Evolutionary conservation across 495 filamentous ascomycete species (phyloP), one percentile per base, ranked within the genome.

Genomic region (Neohortaea acidophila): DNA sequence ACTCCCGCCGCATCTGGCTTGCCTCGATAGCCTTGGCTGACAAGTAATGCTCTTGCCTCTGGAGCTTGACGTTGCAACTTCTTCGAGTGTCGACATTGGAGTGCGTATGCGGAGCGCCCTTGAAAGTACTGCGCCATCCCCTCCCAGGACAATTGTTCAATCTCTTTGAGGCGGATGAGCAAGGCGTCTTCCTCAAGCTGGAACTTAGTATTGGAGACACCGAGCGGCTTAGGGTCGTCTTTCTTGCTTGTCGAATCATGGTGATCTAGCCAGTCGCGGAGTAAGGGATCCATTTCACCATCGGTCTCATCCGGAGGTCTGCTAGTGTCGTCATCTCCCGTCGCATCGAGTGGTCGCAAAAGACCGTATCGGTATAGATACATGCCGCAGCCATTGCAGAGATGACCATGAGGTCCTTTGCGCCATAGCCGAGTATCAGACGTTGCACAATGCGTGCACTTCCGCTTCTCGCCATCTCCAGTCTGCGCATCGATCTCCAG

Each of bases 321-420:
- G n/a, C n/a, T n/a, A n/a, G n/a, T n/a, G n/a, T 37, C 21, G 23
- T 19, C 12, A 4, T 37, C 20, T 37, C 20, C 21, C 5, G 26
- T 6, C 4, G 21, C 20, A 13, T 20, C 20, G 20, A 38, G 26
- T 12, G 46, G 46, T 21, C 30, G 27, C 28, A 45, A 6, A 19
- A 49, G 32, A 14, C 35, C 36, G 13, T 45, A 49, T 9, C 42
- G 36, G 19, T 40, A 44, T 12, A 12, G 41, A 28, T 49, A 49
- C 46, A 49, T 49, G 2, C 46, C 46, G 26, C 46, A 49, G 9
- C 36, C 41, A 21, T 49, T 49, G 28, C 46, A 49, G 11, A 49
- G 23, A 7, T 28, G 13, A 11, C 46, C 41, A 32, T 45, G 31
- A 13, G 46, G 41, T 6, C 46, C 46, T 4, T 8, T 22, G 5